Evolutionary conservation across 2,329 filamentous ascomycete genomes (phyloP).

Genomic region (Phaeophleospora eucalypticola): DNA sequence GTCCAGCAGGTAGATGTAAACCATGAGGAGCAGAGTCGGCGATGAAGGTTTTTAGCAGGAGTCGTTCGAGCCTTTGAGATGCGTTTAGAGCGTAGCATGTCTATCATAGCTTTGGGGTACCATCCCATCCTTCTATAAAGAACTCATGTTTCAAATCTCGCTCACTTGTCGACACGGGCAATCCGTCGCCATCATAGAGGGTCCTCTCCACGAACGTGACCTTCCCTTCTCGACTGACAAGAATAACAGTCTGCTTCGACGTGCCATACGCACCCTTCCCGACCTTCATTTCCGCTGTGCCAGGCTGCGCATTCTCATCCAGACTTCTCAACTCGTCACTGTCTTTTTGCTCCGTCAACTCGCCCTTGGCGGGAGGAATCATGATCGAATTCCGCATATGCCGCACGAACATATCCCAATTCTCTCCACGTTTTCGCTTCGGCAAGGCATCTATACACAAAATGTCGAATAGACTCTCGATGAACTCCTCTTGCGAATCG

Average conservation of each 20-base stretch:
- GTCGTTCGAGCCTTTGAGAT: too few relatives aligned
- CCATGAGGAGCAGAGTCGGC: neutral
- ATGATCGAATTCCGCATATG: conserved; percentile 59
- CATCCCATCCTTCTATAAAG: conserved; percentile 41
- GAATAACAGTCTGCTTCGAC: conserved; percentile 59
- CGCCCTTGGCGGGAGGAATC: conserved; percentile 53
- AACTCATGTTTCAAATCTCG: conserved; percentile 49
- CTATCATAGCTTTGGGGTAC: neutral
- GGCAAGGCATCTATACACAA: conserved; percentile 55
- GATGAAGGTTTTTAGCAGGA: neutral
- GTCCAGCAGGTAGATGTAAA: conserved; percentile 10
- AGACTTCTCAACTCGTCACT: conserved; percentile 38
- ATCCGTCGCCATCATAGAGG: conserved; percentile 52
- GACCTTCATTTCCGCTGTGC: conserved; percentile 21
- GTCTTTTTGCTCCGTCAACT: conserved; percentile 37
- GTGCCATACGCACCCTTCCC: conserved; percentile 55
- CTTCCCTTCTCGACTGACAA: conserved; percentile 53
- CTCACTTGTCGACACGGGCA: conserved; percentile 42
- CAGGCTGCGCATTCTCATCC: conserved; percentile 18
- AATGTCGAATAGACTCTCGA: conserved; percentile 50
- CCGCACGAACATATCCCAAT: conserved; percentile 53
- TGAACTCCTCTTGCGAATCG: conserved; percentile 47
- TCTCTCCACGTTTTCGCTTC: conserved; percentile 44
- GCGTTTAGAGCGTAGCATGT: neutral
- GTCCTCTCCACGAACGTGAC: conserved; percentile 62